Evolutionary conservation across 495 filamentous ascomycete genomes (phyloP), one percentile per base, ranked within the genome.

Genomic region (Podospora fimiseda): DNA sequence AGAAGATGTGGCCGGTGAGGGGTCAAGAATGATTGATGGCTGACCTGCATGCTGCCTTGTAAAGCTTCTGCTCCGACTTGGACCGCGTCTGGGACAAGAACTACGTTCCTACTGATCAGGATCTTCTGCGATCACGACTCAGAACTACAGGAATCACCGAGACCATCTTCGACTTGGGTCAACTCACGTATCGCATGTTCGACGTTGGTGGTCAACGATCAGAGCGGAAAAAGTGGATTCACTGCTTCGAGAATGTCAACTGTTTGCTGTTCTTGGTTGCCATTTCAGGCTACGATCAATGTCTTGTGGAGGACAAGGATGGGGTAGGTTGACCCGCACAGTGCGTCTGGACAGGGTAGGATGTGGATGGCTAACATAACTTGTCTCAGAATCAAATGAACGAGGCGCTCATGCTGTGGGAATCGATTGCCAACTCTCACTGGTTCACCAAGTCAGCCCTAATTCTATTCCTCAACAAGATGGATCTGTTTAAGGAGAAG

Each of bases 171-270:
- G 91, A 96, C 67, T 78, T 97, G 19, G 91, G 92, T 22, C 83
- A 91, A 57, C 82, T 97, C 67, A 96, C 92, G 58, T 98, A 96
- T 69, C 84, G 90, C 47, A 98, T 98, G 93, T 96, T 97, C 74
- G 93, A 98, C 63, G 93, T 98, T 53, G 93, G 93, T 60, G 93
- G 93, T 48, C 93, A 98, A 69, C 77, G 93, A 59, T 97, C 94
- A 19, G 93, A 98, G 61, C 86, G 93, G 48, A 98, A 98, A 80
- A 98, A 98, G 71, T 98, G 93, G 93, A 96, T 98, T 58, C 93
- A 98, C 65, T 96, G 93, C 71, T 98, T 98, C 67, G 93, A 98
- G 64, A 95, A 95, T 61, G 93, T 98, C 56, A 91, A 89, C 51
- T 87, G 86, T 64, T 75, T 98, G 36, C 77, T 98, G 42, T 98